phyloP scores from a whole-genome alignment of 306 rosid genomes.

The Alnus glutinosa region DNA sequence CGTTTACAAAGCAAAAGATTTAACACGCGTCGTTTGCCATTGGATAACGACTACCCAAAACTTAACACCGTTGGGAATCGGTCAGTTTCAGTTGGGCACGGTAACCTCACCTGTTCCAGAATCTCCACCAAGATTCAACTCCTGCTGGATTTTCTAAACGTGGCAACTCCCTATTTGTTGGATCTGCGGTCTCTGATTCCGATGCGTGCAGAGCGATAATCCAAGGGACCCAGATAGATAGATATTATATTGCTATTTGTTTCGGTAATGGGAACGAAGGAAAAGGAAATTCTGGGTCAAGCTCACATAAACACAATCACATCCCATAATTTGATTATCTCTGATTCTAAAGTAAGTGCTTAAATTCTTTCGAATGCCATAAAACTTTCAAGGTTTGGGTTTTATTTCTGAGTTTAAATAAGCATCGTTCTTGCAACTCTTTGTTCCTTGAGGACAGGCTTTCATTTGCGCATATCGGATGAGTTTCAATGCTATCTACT shows the following conservation, averaged over 20 bases:
- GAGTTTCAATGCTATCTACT: background rate
- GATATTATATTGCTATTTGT: background rate
- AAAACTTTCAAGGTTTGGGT: background rate
- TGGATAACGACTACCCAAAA: too few species aligned
- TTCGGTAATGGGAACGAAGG: background rate
- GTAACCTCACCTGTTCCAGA: constrained; percentile 1
- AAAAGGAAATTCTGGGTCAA: background rate
- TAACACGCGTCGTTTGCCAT: too few species aligned
- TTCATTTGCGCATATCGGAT: background rate
- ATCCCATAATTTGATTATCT: background rate
- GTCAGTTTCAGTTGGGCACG: background rate
- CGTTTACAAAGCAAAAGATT: too few species aligned
- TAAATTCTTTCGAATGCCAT: background rate
- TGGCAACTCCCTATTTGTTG: background rate
- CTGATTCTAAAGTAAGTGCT: background rate
- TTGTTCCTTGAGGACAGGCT: background rate
- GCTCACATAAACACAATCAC: background rate
- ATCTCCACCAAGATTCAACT: constrained; percentile 35
- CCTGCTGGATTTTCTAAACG: background rate
- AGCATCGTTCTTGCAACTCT: background rate
- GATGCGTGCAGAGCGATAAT: background rate
- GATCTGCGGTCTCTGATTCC: background rate
- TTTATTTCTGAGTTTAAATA: background rate
- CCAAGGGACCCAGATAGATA: background rate
- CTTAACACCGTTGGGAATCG: background rate